These are phyloP conservation scores for Solanum corneliomulleri DNA, from an alignment of 257 asterid genomes.

Conservation along the genomic window DNA sequence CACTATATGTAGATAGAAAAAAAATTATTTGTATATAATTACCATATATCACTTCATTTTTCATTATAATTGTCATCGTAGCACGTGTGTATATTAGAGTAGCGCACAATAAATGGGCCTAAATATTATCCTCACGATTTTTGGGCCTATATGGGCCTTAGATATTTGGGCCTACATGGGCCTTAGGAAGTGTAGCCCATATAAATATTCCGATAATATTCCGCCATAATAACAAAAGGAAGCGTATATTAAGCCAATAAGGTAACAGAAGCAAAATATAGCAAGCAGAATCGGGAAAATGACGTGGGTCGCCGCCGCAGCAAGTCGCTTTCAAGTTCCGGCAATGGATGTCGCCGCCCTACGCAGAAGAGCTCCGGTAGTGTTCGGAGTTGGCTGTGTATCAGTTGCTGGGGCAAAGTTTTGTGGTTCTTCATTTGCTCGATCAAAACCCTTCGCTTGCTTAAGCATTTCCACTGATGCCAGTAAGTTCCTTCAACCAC, in stretches of 20 bases:
- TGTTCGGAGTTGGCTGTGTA: slow-evolving; percentile 38
- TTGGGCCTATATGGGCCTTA: not conserved
- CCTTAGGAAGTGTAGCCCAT: not conserved
- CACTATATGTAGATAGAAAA: too few species aligned
- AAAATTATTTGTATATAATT: too few species aligned
- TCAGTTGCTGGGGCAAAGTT: slow-evolving; percentile 47
- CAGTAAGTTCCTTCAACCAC: not conserved
- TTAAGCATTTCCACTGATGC: slow-evolving; percentile 39
- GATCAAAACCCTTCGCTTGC: slow-evolving; percentile 45
- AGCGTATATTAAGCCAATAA: not conserved
- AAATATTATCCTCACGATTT: not conserved
- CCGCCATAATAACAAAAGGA: not conserved
- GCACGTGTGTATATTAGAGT: too few species aligned
- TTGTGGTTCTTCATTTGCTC: not conserved
- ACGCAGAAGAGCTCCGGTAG: slow-evolving; percentile 40
- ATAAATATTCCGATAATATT: not conserved
- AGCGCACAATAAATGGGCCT: not conserved
- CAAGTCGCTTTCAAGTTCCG: slow-evolving; percentile 62
- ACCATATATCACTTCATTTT: too few species aligned
- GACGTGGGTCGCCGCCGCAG: slow-evolving; percentile 64
- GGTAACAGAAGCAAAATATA: not conserved
- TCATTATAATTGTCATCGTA: too few species aligned
- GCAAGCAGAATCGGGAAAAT: slow-evolving; percentile 3
- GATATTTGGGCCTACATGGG: not conserved
- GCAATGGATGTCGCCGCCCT: slow-evolving; percentile 31